These are phyloP conservation scores for Fusarium gaditjirri DNA, from an alignment of 2,329 filamentous ascomycete species.

Conservation along the genomic window DNA sequence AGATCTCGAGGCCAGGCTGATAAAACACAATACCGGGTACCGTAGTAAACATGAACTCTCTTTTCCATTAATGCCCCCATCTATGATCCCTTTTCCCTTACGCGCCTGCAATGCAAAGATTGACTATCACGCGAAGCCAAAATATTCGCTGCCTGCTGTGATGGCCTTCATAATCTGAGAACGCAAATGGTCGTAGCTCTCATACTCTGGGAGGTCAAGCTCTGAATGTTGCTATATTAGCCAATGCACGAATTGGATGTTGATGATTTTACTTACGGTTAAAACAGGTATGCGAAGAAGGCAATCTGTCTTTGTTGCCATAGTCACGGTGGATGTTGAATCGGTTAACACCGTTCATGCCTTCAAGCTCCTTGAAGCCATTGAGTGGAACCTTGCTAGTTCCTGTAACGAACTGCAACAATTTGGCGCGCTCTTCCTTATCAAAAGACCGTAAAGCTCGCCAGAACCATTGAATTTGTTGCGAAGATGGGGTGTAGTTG, in stretches of 20 bases:
- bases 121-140: constrained; percentile 84
- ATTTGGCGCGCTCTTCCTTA: constrained; percentile 97
- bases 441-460: constrained; percentile 96
- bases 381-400: constrained; percentile 98
- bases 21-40: constrained; percentile 10
- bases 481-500: constrained; percentile 93
- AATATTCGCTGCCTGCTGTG: constrained; percentile 96
- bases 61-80: constrained; percentile 18
- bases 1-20: constrained; percentile 20
- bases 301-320: constrained; percentile 93
- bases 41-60: constrained; percentile 15
- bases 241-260: constrained; percentile 55
- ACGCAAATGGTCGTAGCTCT: constrained; percentile 90
- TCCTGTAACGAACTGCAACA: constrained; percentile 97
- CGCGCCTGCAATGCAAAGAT: constrained; percentile 35
- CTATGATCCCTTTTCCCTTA: constrained; percentile 27
- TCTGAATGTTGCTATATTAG: constrained; percentile 64
- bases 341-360: constrained; percentile 97
- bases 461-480: constrained; percentile 99
- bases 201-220: constrained; percentile 97
- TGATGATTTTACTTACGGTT: constrained; percentile 80
- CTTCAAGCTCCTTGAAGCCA: constrained; percentile 98
- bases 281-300: constrained; percentile 98
- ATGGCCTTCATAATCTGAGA: constrained; percentile 93
- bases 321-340: constrained; percentile 99